These are phyloP conservation scores for Arthrobotrys sinensis DNA, from an alignment of 2,329 filamentous ascomycete species.

Conservation along the genomic window DNA sequence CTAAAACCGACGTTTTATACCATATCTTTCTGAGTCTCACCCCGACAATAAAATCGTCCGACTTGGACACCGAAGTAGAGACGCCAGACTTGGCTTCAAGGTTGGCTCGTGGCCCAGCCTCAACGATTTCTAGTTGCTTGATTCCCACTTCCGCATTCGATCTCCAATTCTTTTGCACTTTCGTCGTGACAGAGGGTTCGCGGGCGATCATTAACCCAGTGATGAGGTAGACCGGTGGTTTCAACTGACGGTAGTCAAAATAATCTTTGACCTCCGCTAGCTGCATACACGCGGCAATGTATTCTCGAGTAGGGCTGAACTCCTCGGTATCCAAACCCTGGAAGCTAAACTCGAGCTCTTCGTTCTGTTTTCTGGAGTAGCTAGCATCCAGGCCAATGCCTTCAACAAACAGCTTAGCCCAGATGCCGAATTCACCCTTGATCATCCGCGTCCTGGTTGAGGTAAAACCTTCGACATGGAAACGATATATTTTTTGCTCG, in stretches of 20 bases:
- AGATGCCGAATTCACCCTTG: too few relatives aligned
- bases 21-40: background rate
- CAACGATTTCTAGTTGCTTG: background rate
- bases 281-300: background rate
- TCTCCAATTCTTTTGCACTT: background rate
- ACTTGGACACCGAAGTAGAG: background rate
- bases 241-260: slow-evolving; percentile 1
- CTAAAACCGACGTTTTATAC: background rate
- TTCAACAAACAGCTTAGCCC: too few relatives aligned
- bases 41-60: background rate
- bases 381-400: background rate
- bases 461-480: too few relatives aligned
- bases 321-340: background rate
- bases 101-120: background rate
- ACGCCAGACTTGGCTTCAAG: background rate
- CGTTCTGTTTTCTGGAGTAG: background rate
- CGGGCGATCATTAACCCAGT: slow-evolving; percentile 1
- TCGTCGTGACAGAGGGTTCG: background rate
- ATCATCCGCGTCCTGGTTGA: too few relatives aligned
- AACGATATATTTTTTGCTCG: too few relatives aligned
- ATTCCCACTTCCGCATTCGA: background rate
- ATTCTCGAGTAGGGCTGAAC: background rate
- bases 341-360: slow-evolving; percentile 2
- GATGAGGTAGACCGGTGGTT: background rate
- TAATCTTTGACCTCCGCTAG: slow-evolving; percentile 3